phyloP scores from a whole-genome alignment of 2,329 filamentous ascomycete genomes.

The Aspergillus oerlinghausenensis region DNA sequence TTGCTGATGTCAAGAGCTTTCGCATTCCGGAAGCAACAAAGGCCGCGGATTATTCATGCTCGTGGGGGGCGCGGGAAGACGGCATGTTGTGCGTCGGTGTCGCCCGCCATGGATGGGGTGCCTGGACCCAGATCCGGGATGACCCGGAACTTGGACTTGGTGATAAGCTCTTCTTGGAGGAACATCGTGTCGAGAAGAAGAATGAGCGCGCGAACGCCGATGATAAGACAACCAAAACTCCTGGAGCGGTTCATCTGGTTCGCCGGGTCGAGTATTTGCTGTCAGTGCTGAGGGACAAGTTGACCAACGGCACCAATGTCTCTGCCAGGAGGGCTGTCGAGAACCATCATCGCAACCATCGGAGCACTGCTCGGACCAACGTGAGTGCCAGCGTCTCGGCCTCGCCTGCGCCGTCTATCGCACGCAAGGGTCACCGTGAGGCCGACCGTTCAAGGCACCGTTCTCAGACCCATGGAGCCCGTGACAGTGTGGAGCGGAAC shows the following conservation, averaged over 20 bases:
- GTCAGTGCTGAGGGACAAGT: conserved; percentile 88
- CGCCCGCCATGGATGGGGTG: conserved; percentile 87
- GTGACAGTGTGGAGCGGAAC: conserved; percentile 41
- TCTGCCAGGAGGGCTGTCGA: conserved; percentile 75
- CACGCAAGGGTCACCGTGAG: conserved; percentile 41
- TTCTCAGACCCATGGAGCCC: conserved; percentile 36
- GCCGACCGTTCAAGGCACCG: conserved; percentile 39
- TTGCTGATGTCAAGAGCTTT: conserved; percentile 70
- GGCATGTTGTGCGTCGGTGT: conserved; percentile 97
- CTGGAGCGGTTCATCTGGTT: conserved; percentile 94
- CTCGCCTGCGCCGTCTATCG: conserved; percentile 41
- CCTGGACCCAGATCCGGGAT: conserved; percentile 91
- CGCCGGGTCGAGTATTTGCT: conserved; percentile 91
- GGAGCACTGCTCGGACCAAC: conserved; percentile 53
- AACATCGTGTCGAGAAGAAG: conserved; percentile 97
- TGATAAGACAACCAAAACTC: conserved; percentile 63
- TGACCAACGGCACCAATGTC: conserved; percentile 57
- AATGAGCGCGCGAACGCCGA: conserved; percentile 71
- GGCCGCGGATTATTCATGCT: conserved; percentile 80
- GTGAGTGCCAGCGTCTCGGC: conserved; percentile 39
- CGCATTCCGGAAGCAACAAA: conserved; percentile 89
- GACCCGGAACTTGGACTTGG: conserved; percentile 78
- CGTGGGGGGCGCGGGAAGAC: conserved; percentile 90
- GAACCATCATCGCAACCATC: conserved; percentile 93
- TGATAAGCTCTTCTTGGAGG: conserved; percentile 94